Evolutionary conservation across 1,284 basidiomycete genomes (phyloP).

Genomic region (Trichosporon inkin): DNA sequence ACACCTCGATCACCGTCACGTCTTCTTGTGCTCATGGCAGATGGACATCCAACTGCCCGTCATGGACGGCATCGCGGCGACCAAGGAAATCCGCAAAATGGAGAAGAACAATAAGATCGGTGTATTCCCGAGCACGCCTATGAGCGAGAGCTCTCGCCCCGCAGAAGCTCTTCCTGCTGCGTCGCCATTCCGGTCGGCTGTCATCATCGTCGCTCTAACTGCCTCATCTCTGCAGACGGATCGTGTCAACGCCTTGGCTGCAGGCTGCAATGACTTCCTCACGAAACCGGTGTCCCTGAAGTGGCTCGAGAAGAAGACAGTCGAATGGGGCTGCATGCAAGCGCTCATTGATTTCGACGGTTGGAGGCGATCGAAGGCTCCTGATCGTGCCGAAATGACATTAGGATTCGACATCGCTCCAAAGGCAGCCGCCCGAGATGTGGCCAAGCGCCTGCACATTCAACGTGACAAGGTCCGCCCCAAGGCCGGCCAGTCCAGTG

Average conservation of each 20-base stretch:
- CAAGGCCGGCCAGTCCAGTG: not conserved
- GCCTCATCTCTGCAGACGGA: conserved; percentile 90
- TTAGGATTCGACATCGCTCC: conserved; percentile 43
- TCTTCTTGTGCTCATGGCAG: conserved; percentile 50
- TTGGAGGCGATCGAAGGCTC: conserved; percentile 48
- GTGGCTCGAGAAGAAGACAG: conserved; percentile 98
- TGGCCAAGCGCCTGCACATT: conserved; percentile 42
- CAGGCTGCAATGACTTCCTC: conserved; percentile 97
- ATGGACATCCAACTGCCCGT: conserved; percentile 99
- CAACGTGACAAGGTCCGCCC: conserved; percentile 31
- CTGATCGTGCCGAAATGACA: conserved; percentile 40
- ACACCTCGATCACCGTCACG: not conserved
- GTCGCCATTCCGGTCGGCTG: conserved; percentile 79
- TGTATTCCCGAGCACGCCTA: conserved; percentile 63
- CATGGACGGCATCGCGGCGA: conserved; percentile 97
- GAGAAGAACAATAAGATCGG: conserved; percentile 67
- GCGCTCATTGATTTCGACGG: conserved; percentile 52
- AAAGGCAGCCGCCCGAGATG: conserved; percentile 40
- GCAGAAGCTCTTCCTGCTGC: conserved; percentile 21
- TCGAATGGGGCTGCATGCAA: conserved; percentile 78
- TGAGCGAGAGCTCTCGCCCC: conserved; percentile 55
- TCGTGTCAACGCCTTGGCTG: conserved; percentile 89
- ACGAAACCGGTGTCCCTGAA: conserved; percentile 93
- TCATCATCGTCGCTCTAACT: conserved; percentile 97
- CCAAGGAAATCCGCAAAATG: conserved; percentile 86